Evolutionary conservation across 495 filamentous ascomycete species (phyloP), one percentile per base, ranked within the genome.

Genomic region (Hyaloscypha hepaticicola): DNA sequence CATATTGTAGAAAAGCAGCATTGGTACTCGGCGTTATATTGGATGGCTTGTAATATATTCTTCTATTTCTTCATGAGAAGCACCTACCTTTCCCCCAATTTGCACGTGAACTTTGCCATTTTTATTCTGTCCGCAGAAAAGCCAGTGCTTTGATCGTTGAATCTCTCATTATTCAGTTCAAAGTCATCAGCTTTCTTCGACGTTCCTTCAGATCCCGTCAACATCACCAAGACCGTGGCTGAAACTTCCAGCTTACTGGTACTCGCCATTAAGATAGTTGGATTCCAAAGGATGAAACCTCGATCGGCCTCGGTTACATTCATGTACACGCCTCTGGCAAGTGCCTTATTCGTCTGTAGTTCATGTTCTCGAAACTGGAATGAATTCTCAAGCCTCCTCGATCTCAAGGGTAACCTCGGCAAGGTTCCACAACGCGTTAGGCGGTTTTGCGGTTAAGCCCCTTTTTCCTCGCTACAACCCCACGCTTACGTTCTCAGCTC

Each of bases 1-100:
- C 19, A 59, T 59, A 59, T 59, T 38, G 21, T 9, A 38, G 14
- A 41, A n/a, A 41, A 59, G 56, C 26, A 41, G 45, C 14, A 38
- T 61, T 27, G 33, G 25, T 8, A 14, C 9, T 45, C 25, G 29
- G 29, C 33, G 33, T 58, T 45, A 21, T 7, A 14, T 53, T 26
- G 56, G 28, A 29, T 58, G 29, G 56, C 24, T n/a, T 58, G 56
- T 58, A 29, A 0, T 41, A n/a, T 29, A 58, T 41, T 45, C 14
- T 31, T 45, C 38, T 14, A 45, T 4, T 14, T 45, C 16, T 45
- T 45, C 38, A 45, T 16, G 38, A 14, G 11, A 45, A 16, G 4
- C 16, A 45, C 0, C 12, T 19, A 1, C 16, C 4, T 45, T 45
- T 45, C 4, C 4, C 4, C 19, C 38, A 16, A 45, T 33, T 16